phyloP scores from a whole-genome alignment of 1,284 basidiomycete genomes.

The Austropuccinia psidii region DNA sequence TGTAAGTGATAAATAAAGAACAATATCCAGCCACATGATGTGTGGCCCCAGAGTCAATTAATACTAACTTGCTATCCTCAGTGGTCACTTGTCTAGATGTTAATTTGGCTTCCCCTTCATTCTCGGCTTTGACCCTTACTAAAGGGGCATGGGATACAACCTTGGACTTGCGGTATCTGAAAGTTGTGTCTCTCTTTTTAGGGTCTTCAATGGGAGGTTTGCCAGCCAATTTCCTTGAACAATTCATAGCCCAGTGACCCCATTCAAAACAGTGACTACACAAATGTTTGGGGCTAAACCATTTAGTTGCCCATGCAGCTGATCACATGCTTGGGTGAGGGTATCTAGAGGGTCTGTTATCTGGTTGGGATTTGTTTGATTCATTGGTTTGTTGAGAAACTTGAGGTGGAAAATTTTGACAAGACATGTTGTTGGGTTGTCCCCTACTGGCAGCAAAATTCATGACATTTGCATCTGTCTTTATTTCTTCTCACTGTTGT shows the following conservation, averaged over 20 bases:
- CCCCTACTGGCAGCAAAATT: too few species aligned
- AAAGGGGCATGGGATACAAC: not conserved
- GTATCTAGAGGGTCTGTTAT: too few species aligned
- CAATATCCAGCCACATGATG: too few species aligned
- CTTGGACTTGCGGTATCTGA: not conserved
- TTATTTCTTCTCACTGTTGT: too few species aligned
- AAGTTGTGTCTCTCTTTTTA: not conserved
- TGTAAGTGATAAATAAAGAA: too few species aligned
- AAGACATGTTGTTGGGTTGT: too few species aligned
- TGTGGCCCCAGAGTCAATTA: not conserved
- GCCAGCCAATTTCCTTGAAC: not conserved
- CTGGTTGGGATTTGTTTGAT: too few species aligned
- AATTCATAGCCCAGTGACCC: not conserved
- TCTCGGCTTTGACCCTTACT: too few species aligned
- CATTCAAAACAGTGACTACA: conserved; percentile 4
- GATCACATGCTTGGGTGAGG: too few species aligned
- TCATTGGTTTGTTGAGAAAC: too few species aligned
- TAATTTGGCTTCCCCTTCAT: not conserved
- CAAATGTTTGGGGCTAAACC: not conserved
- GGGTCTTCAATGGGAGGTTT: not conserved
- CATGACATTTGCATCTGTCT: too few species aligned
- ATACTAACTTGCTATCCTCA: not conserved
- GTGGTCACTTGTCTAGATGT: not conserved
- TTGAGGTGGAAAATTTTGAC: too few species aligned
- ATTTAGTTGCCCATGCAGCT: not conserved